Evolutionary conservation across 805 yeast species (phyloP), one percentile per base, ranked within the genome.

Genomic region (Myxozyma kluyveri): DNA sequence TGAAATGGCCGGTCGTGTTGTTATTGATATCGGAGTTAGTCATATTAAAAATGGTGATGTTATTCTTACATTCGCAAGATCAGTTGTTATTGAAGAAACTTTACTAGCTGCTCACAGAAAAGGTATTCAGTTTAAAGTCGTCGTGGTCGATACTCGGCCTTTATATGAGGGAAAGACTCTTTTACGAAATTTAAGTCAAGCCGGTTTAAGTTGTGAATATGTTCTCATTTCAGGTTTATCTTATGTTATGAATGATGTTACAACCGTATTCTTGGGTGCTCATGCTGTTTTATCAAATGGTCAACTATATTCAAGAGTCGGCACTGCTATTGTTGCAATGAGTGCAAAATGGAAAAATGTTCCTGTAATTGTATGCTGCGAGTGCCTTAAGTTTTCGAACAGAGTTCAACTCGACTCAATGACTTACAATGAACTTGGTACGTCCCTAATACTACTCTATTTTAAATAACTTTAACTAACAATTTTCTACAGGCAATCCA

Each of bases 241-340:
- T 2, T 82, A 93, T 23, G 82, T 88, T 7, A 76, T 93, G 62
- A 86, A 84, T 61, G 89, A 87, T 67, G 91, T 93, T 31, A 93
- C 93, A 62, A 84, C 86, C 60, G 95, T 93, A 4, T 85, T 93
- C 68, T 74, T 93, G 32, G 99, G 99, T 14, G 98, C 98, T 0
- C 98, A 93, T 67, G 95, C 97, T 29, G 89, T 93, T 87, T 76
- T 93, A 51, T 88, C 97, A 6, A 93, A 93, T 66, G 99, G 99
- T 1, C 80, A 89, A 67, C 75, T 93, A 50, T 89, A 87, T 66
- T 86, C 97, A 1, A 80, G 99, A 56, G 97, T 88, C 17, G 99
- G 99, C 21, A 84, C 97, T 5, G 96, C 97, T 0, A 73, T 90
- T 70, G 80, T 93, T 42, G 95, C 98, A 6, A 87, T 91, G 88